phyloP scores from a whole-genome alignment of 2,329 filamentous ascomycete genomes.

The Penicillium freii region DNA sequence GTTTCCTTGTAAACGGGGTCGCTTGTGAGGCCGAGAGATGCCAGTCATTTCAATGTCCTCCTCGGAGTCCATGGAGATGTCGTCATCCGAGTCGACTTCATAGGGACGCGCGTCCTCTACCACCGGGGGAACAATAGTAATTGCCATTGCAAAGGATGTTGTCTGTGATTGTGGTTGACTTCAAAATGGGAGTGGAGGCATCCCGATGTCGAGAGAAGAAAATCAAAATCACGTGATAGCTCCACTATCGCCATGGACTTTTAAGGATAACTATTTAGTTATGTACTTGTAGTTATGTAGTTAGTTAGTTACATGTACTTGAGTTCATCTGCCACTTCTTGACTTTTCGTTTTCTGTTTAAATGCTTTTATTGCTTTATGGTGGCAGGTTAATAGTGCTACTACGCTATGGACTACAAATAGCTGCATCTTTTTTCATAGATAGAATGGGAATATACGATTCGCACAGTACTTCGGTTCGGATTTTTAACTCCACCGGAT shows the following conservation, averaged over 20 bases:
- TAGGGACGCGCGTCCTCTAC: constrained; percentile 34
- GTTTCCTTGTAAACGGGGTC: constrained; percentile 29
- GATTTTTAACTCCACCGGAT: too few relatives aligned
- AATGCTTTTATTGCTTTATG: too few relatives aligned
- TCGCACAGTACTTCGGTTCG: too few relatives aligned
- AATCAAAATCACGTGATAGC: constrained; percentile 16
- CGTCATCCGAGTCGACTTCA: constrained; percentile 47
- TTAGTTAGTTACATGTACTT: too few relatives aligned
- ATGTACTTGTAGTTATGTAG: too few relatives aligned
- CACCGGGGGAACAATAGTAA: constrained; percentile 58
- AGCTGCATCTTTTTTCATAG: too few relatives aligned
- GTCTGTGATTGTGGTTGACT: background rate
- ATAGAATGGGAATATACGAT: too few relatives aligned
- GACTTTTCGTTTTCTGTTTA: too few relatives aligned
- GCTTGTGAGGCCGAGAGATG: constrained; percentile 40
- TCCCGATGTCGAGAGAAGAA: constrained; percentile 4
- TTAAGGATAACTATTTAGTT: too few relatives aligned
- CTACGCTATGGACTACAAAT: too few relatives aligned
- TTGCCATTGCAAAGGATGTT: constrained; percentile 48
- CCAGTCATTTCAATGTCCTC: constrained; percentile 36
- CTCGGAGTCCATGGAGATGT: constrained; percentile 51
- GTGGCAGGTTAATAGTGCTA: too few relatives aligned
- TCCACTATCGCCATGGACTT: background rate
- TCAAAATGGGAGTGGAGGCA: background rate
- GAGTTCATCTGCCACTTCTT: too few relatives aligned